A percentile compares a stretch with the other conserved stretches of the same genome.
Conservation (phyloP, 768 basidiomycete genomes). For the Suillus discolor region DNA sequence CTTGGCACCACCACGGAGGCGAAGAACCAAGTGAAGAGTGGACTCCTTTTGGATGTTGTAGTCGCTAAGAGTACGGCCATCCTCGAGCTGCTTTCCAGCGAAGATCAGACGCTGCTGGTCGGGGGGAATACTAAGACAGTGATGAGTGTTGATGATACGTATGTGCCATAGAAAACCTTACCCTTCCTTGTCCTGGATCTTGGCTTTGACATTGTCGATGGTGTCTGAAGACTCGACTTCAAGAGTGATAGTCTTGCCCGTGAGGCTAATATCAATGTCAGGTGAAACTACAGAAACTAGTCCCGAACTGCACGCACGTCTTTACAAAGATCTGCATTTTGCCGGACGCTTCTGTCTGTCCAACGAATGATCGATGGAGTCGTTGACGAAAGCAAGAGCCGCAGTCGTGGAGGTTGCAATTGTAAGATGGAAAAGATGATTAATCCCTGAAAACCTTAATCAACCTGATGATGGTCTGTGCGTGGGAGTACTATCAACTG, state of each 20-base stretch:
- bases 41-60: constrained; percentile 99
- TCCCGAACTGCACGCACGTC: constrained; percentile 57
- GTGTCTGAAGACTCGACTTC: constrained; percentile 98
- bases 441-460: constrained; percentile 29
- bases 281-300: constrained; percentile 1
- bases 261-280: constrained; percentile 61
- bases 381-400: constrained; percentile 84
- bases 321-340: constrained; percentile 99
- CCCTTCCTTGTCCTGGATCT: constrained; percentile 98
- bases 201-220: constrained; percentile 97
- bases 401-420: constrained; percentile 25
- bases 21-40: constrained; percentile 95
- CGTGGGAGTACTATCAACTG: constrained; percentile 30
- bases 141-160: constrained; percentile 3
- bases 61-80: constrained; percentile 93
- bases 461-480: constrained; percentile 48
- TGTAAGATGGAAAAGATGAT: constrained; percentile 23
- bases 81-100: constrained; percentile 99
- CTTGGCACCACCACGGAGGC: constrained; percentile 99
- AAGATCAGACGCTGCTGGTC: constrained; percentile 99
- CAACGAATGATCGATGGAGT: constrained; percentile 91
- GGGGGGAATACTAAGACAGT: constrained; percentile 68
- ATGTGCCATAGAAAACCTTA: constrained; percentile 32
- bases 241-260: constrained; percentile 98
- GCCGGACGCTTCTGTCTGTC: constrained; percentile 81